Percentiles rank a stretch among this genome's conserved stretches.
Evolutionary conservation across 2,329 filamentous ascomycete genomes (phyloP).

Genomic region (Colletotrichum paranaense): DNA sequence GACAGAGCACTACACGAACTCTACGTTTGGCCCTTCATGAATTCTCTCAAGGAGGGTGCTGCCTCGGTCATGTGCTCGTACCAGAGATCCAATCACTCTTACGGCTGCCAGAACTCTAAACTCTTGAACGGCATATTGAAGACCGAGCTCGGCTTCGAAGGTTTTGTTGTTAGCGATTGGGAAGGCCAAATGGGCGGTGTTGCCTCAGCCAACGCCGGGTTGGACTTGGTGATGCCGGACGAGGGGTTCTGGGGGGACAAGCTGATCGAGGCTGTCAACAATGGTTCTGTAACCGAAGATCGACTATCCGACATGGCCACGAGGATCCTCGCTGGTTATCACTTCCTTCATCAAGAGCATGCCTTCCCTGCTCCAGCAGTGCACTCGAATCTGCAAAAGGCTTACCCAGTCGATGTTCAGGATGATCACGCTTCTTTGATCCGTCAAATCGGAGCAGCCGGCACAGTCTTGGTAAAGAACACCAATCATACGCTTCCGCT

Average conservation of each 20-base stretch:
- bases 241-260: conserved; percentile 60
- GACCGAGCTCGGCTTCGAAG: conserved; percentile 69
- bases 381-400: conserved; percentile 66
- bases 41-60: conserved; percentile 72
- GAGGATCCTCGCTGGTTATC: conserved; percentile 68
- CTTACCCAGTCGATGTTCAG: conserved; percentile 51
- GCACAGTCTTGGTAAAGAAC: conserved; percentile 85
- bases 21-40: conserved; percentile 78
- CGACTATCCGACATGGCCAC: conserved; percentile 73
- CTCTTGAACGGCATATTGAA: conserved; percentile 76
- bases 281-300: conserved; percentile 66
- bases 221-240: conserved; percentile 79
- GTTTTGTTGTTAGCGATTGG: conserved; percentile 78
- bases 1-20: conserved; percentile 71
- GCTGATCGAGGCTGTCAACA: conserved; percentile 67
- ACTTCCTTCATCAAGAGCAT: conserved; percentile 61
- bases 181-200: conserved; percentile 70
- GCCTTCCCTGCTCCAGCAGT: conserved; percentile 61
- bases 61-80: conserved; percentile 72
- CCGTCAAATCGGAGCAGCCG: conserved; percentile 55
- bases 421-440: conserved; percentile 20
- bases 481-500: conserved; percentile 71
- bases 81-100: conserved; percentile 78
- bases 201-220: conserved; percentile 69
- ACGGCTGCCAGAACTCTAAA: conserved; percentile 77